Conservation (phyloP, 805 yeast genomes). For the Yamadazyma kitorensis region DNA sequence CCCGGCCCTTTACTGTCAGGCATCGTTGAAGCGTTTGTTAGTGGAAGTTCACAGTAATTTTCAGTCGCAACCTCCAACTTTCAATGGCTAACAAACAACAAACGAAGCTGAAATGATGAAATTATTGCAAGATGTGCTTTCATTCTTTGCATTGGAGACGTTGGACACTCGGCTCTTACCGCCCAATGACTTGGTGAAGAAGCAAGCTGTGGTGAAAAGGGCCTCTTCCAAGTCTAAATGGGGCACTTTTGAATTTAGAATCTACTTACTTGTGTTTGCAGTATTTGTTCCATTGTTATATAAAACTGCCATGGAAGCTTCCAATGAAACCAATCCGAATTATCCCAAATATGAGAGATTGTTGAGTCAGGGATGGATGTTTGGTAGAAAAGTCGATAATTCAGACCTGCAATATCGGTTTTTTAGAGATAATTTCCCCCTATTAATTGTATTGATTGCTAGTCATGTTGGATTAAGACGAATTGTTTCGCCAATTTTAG, state of each 20-base stretch:
- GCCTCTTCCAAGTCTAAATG: slow-evolving; percentile 55
- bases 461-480: slow-evolving; percentile 56
- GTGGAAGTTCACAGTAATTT: too few relatives aligned
- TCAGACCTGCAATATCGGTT: slow-evolving; percentile 87
- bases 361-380: slow-evolving; percentile 81
- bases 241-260: slow-evolving; percentile 70
- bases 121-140: slow-evolving; percentile 18
- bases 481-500: slow-evolving; percentile 17
- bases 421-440: slow-evolving; percentile 75
- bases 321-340: slow-evolving; percentile 71
- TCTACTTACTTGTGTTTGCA: slow-evolving; percentile 62
- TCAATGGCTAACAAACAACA: background rate
- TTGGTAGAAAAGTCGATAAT: slow-evolving; percentile 88
- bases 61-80: background rate
- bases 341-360: slow-evolving; percentile 60
- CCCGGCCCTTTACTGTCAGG: background rate
- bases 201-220: slow-evolving; percentile 27
- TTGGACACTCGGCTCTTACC: slow-evolving; percentile 51
- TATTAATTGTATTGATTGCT: slow-evolving; percentile 53
- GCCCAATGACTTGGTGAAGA: slow-evolving; percentile 29
- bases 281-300: slow-evolving; percentile 81
- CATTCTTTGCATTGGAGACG: slow-evolving; percentile 49
- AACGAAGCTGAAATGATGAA: slow-evolving; percentile 6
- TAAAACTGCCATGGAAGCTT: slow-evolving; percentile 77
- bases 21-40: too few relatives aligned